Evolutionary conservation across 768 basidiomycete species (phyloP), one percentile per base, ranked within the genome.

Genomic region (Psilocybe azurescens): DNA sequence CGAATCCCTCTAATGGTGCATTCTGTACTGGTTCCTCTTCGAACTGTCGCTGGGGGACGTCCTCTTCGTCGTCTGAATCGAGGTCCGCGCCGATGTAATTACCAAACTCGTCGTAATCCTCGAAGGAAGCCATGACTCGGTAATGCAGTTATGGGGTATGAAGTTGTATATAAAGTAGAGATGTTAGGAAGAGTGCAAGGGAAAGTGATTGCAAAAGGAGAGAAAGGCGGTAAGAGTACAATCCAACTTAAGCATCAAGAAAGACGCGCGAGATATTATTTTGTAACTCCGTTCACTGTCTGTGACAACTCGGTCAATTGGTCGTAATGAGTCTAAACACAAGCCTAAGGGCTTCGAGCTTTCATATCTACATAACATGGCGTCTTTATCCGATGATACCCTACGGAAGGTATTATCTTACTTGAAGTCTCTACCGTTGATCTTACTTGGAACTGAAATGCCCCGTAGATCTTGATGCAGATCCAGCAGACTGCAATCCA

Each of bases 81-180:
- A 97, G 80, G 80, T 97, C 96, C 28, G 88, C 94, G 63, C 95
- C 96, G 73, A 98, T 96, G 77, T 98, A 97, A 83, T 97, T 98
- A 67, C 95, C 96, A 72, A 97, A 97, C 79, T 98, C 93, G 70
- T 94, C 92, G 70, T 94, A 94, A 73, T 94, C 92, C 69, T 94
- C 92, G 67, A 93, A 79, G 18, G 83, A 83, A 63, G 82, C 79
- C 79, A 81, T 81, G 28, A 44, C 36, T 66, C 2, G 5, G 13
- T 20, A n/a, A 20, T 29, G 28, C 28, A 29, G 5, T 44, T 50
- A 28, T 18, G 30, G 47, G 14, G 36, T 51, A 56, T n/a, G n/a
- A 18, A 36, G 18, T 11, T 20, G 30, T 24, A 24, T 24, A 24
- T 24, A 59, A 29, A n/a, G 36, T 48, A 28, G n/a, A 44, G 30